Base-by-base conservation (phyloP, 441 rosid species). In the Pelargonium fulgidum region DNA sequence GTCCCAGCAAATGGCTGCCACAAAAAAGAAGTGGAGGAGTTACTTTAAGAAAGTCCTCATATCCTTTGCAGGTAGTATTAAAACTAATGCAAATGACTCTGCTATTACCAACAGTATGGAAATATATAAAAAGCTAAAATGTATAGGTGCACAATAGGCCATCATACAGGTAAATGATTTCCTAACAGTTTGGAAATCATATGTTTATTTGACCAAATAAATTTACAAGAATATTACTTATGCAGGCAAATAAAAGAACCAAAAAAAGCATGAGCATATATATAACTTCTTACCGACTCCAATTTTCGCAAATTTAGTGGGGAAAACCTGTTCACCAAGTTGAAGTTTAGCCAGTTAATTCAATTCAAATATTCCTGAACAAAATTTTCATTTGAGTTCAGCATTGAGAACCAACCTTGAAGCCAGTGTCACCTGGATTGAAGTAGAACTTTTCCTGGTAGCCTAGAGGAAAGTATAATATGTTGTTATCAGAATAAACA, bases 391-490 rank as follows among this genome's bases (percentile, higher is more conserved):
- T 24, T 52, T 68, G 13, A 52, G 48, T 70, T 11, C 10, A 12
- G 9, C 39, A 4, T 14, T 19, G 64, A 20, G 74, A 72, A 73
- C 72, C 70, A 54, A 93, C 98, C 94, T 88, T 88, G 77, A 93
- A 93, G 73, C 91, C 91, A 50, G 96, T 93, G 75, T 93, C 96
- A 3, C 98, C 97, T 5, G 95, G 97, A 78, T 88, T 93, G 76
- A 93, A 93, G 81, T 93, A 88, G 85, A 93, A 93, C 70, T 93
- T 91, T 85, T 93, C 98, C 82, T 88, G 93, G 77, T 91, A 91
- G 54, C 97, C 97, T 86, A 73, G 68, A 73, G 45, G 64, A 58
- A 48, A 42, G 45, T 13, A 29, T 22, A 72, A 3, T 47, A 24
- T 67, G 50, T 68, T 44, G 58, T 19, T 20, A 29, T 36, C 45